A percentile compares a stretch with the other conserved stretches of the same genome.
Evolutionary conservation across 2,329 filamentous ascomycete genomes (phyloP).

Genomic region (Xylaria sp.): DNA sequence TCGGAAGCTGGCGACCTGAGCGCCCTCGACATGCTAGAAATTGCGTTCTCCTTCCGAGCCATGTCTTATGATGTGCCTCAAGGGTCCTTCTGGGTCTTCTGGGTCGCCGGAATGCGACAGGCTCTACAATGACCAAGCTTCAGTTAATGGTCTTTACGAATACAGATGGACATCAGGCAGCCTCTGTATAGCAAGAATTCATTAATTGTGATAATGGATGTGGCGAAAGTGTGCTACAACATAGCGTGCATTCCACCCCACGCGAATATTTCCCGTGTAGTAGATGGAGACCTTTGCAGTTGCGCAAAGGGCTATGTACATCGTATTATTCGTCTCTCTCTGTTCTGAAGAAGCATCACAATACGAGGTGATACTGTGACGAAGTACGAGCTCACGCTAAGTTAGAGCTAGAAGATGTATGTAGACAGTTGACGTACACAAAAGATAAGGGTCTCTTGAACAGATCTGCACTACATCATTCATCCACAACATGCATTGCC

Average conservation of each 20-base stretch:
- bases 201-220: background rate
- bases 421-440: background rate
- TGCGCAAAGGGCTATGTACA: background rate
- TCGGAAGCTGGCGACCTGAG: background rate
- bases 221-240: no score
- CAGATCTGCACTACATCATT: background rate
- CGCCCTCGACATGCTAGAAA: background rate
- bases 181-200: background rate
- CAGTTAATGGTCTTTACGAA: background rate
- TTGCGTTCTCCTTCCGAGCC: background rate
- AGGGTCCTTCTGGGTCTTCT: constrained; percentile 15
- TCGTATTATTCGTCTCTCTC: background rate
- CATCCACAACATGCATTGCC: background rate
- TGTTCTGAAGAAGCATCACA: background rate
- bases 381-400: background rate
- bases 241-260: background rate
- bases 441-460: background rate
- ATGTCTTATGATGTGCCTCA: background rate
- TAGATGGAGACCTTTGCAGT: background rate
- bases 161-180: background rate
- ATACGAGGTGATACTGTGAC: background rate
- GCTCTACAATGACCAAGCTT: background rate
- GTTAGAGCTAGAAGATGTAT: background rate
- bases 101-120: constrained; percentile 8
- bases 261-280: background rate